Conservation (phyloP, 2,329 filamentous ascomycete genomes). For the Volutella citrinella region DNA sequence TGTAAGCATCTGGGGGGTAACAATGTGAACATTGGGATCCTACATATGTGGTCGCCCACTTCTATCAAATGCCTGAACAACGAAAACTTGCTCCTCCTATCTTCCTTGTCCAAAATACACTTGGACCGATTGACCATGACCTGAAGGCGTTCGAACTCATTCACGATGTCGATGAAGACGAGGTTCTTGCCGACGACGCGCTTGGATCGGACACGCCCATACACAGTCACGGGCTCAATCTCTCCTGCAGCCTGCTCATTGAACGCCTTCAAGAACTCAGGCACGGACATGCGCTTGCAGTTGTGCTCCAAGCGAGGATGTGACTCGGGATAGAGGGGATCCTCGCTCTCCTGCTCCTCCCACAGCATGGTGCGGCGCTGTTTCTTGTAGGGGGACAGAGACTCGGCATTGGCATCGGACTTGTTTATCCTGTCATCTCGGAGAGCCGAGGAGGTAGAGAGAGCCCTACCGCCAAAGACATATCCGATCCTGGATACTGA, state of each 20-base stretch:
- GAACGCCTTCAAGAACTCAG: conserved; percentile 33
- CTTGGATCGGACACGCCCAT: conserved; percentile 70
- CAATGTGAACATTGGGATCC: conserved; percentile 35
- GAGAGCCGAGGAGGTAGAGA: conserved; percentile 18
- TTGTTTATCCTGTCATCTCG: conserved; percentile 8
- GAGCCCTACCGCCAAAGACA: too few relatives aligned
- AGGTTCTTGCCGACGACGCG: conserved; percentile 74
- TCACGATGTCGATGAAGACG: conserved; percentile 77
- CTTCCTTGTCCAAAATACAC: conserved; percentile 32
- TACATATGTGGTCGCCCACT: conserved; percentile 82
- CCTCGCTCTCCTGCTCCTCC: conserved; percentile 31
- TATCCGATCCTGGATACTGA: conserved; percentile 13
- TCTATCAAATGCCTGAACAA: conserved; percentile 64
- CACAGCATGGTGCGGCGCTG: conserved; percentile 32
- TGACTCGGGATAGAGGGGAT: conserved; percentile 32
- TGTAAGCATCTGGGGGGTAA: conserved; percentile 18
- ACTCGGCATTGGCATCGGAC: conserved; percentile 19
- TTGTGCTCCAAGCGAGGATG: conserved; percentile 34
- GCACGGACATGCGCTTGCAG: conserved; percentile 27
- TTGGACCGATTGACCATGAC: conserved; percentile 68
- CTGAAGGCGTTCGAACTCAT: conserved; percentile 72
- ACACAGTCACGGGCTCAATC: conserved; percentile 27
- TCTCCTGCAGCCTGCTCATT: conserved; percentile 22
- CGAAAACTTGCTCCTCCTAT: conserved; percentile 47
- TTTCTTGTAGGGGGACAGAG: conserved; percentile 34